Evolutionary conservation across 768 basidiomycete species (phyloP), one percentile per base, ranked within the genome.

Genomic region (Ramaria sp.): DNA sequence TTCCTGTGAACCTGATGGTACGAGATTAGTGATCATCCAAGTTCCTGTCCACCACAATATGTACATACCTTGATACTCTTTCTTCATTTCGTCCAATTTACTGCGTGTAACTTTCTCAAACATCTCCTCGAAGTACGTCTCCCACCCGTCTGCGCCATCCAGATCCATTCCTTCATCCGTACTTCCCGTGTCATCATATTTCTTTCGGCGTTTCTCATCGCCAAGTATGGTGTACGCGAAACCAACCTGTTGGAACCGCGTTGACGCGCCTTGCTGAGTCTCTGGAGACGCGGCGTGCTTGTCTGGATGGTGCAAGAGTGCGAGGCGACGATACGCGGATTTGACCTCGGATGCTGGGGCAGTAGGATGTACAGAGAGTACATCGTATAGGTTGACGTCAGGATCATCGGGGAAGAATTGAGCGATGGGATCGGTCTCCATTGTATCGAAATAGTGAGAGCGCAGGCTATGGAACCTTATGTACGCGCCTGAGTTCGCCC

Each of bases 61-160:
- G 38, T 34, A 43, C 2, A 34, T 58, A 87, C 96, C 91, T 76
- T 98, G 93, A 69, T 99, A 99, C 64, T 83, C 84, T 63, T 83
- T 83, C 79, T 91, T 95, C 81, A 95, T 82, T 68, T 96, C 90
- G 61, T 97, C 92, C 54, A 99, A 74, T 68, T 83, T 87, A 59
- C 81, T 84, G 60, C 84, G 79, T 56, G 92, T 94, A 24, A 95
- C 88, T 54, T 83, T 78, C 59, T 94, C 88, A 62, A 92, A 96
- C 61, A 96, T 71, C 57, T 84, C 84, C 67, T 86, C 87, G 63
- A 98, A 99, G 71, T 99, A 99, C 6, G 88, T 81, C 65, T 92
- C 91, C 96, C 96, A 99, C 0, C 91, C 90, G 59, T 84, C 88
- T 59, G 87, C 89, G 10, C 82, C 89, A 6, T 79, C 79, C 41